phyloP scores from a whole-genome alignment of 345 rosid genomes.

The Anacardium occidentale region DNA sequence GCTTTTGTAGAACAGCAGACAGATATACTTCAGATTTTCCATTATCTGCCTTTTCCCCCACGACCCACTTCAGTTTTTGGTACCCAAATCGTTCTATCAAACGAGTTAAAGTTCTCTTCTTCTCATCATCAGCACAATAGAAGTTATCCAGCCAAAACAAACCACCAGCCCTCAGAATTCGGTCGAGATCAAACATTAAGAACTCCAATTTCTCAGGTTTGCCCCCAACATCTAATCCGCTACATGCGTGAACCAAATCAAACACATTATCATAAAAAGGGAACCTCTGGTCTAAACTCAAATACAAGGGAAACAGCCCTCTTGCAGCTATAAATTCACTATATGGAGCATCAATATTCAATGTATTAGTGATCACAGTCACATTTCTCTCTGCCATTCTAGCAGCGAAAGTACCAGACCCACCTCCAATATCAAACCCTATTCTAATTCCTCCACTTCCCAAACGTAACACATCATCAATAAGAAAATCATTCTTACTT shows the following conservation, averaged over 20 bases:
- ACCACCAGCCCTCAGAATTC: constrained; percentile 79
- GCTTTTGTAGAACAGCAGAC: constrained; percentile 94
- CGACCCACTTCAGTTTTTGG: constrained; percentile 91
- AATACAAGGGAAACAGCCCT: constrained; percentile 79
- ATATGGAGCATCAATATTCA: constrained; percentile 77
- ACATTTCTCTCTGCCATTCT: constrained; percentile 93
- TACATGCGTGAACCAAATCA: constrained; percentile 69
- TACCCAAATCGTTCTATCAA: constrained; percentile 83
- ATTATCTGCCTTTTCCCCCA: constrained; percentile 71
- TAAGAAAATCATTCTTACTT: constrained; percentile 77
- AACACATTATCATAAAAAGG: constrained; percentile 88
- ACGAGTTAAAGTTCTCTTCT: constrained; percentile 67
- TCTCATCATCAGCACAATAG: constrained; percentile 59
- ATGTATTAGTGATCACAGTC: constrained; percentile 61
- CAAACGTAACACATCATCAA: constrained; percentile 73
- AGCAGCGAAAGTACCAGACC: constrained; percentile 87
- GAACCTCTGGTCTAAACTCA: constrained; percentile 88
- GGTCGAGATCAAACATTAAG: constrained; percentile 90
- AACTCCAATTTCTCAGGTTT: constrained; percentile 83
- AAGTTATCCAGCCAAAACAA: constrained; percentile 89
- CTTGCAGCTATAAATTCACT: constrained; percentile 84
- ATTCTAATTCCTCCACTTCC: constrained; percentile 72
- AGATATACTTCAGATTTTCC: constrained; percentile 62
- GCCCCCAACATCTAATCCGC: constrained; percentile 65
- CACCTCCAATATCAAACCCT: constrained; percentile 88